Base-by-base conservation (phyloP, 1,139 yeast species). In the Zygotorulaspora mrakii region DNA sequence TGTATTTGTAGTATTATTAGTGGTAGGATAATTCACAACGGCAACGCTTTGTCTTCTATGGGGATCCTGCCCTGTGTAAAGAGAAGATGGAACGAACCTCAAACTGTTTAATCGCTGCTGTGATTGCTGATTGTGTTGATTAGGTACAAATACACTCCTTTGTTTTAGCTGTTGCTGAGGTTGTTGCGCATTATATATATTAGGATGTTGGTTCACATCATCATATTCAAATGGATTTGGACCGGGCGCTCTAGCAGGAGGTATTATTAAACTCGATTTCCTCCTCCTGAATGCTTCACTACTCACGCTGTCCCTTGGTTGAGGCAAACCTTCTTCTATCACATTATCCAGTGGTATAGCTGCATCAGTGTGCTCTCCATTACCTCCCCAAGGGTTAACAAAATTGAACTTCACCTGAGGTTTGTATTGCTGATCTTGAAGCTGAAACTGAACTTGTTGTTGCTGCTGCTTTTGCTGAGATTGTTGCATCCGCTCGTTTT, bases 171-270 rank as follows among this genome's bases (percentile, higher is more conserved):
- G 53, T 23, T 36, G 50, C 30, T 39, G 46, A 18, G 39, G 42
- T 17, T 39, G 42, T 24, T 37, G 40, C 8, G 40, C 20, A 17
- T 39, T 32, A 26, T 40, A 38, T 14, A 39, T 33, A 26, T 31
- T 38, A 9, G 46, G 39, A 35, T 42, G 38, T 21, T 41, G 35
- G 20, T 55, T 60, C 28, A 57, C 58, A 11, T 60, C 64, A 28
- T 59, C 58, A 35, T 62, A 57, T 26, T 69, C 62, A 30, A 68
- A 55, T 42, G 64, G 69, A 48, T 65, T 69, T 46, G 68, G 74
- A 17, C 69, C 69, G 2, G 73, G 68, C n/a, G 71, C 69, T 59
- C 74, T 64, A n/a, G 69, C 56, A 4, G 73, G 73, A 23, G 76
- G 71, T 32, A 65, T 57, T 35, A 63, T 45, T 37, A 59, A 42